Base-by-base conservation (phyloP, 2,329 filamentous ascomycete species). In the Myriosclerotinia duriaeana region DNA sequence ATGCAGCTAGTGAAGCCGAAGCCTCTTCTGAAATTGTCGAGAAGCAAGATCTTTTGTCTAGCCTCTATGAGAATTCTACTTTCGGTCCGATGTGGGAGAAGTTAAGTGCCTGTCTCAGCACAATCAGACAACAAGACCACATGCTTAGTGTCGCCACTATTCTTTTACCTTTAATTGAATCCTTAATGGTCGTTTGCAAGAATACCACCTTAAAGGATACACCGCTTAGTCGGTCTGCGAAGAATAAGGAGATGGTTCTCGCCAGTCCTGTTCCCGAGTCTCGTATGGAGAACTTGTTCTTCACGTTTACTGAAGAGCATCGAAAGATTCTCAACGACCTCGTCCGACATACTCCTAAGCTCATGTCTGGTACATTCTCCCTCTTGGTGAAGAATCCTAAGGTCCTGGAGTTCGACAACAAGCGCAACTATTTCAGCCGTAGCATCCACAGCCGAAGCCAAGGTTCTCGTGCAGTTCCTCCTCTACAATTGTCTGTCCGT, bases 121-220 rank as follows among this genome's bases (percentile, higher is more conserved):
- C 92, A 11, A 97, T 99, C 72, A 90, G 92, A 62, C 87, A 96
- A 78, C 91, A 93, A 66, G 93, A 96, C 76, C 96, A 92, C 76
- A 95, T 98, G 89, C 87, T 98, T 75, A 97, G 96, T 74, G 93
- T 99, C 66, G 96, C 95, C 40, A 98, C 94, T 0, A 98, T 98
- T 70, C 84, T 99, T 36, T 82, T 98, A 46, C 95, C 95, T 40
- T 82, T 99, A 40, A 97, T 99, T 69, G 95, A 99, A 78, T 92
- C 93, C 7, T 83, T 99, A 69, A 99, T 99, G 95, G 95, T 99
- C 64, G 93, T 99, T 38, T 99, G 96, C 85, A 99, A 98, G 82
- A 98, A 98, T 78, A 97, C 93, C 11, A 90, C 92, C 1, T 79
- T 56, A 77, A 84, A 71, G 77, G 75, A 74, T 44, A 59, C 69